These are phyloP conservation scores for Colletotrichum sansevieriae DNA, from an alignment of 2,329 filamentous ascomycete genomes.

Conservation along the genomic window DNA sequence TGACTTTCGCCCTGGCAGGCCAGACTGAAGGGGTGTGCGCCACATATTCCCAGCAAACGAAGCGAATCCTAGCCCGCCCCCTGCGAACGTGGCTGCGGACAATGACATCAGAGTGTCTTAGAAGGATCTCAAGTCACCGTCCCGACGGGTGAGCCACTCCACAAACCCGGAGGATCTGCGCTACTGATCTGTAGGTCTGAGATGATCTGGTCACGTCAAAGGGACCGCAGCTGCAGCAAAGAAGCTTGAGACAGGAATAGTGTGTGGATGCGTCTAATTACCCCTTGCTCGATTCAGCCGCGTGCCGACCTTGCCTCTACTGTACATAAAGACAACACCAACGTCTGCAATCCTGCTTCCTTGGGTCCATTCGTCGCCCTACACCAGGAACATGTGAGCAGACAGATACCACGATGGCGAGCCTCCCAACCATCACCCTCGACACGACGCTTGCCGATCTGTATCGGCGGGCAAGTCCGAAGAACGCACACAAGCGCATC, in stretches of 20 bases:
- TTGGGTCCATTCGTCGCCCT: too few species aligned
- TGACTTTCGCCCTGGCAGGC: background rate
- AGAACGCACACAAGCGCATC: slow-evolving; percentile 45
- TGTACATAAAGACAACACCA: too few species aligned
- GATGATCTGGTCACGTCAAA: slow-evolving; percentile 5
- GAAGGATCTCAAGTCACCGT: too few species aligned
- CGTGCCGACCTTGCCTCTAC: background rate
- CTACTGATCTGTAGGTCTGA: slow-evolving; percentile 1
- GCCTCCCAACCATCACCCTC: slow-evolving; percentile 50
- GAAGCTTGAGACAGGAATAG: background rate
- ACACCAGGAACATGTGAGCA: background rate
- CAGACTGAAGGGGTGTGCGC: background rate
- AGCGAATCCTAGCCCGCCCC: slow-evolving; percentile 14
- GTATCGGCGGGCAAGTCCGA: slow-evolving; percentile 47
- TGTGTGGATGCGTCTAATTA: background rate
- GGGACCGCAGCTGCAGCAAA: background rate
- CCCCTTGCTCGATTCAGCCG: background rate
- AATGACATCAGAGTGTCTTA: slow-evolving; percentile 30
- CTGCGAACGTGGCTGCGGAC: slow-evolving; percentile 25
- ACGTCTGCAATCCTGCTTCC: too few species aligned
- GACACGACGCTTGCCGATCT: slow-evolving; percentile 53
- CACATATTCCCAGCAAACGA: background rate
- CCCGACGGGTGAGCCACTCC: too few species aligned
- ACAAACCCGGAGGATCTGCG: slow-evolving; percentile 16
- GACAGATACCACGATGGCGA: slow-evolving; percentile 4